Evolutionary conservation across 768 basidiomycete species (phyloP), one percentile per base, ranked within the genome.

Genomic region (Boletellus emodensis): DNA sequence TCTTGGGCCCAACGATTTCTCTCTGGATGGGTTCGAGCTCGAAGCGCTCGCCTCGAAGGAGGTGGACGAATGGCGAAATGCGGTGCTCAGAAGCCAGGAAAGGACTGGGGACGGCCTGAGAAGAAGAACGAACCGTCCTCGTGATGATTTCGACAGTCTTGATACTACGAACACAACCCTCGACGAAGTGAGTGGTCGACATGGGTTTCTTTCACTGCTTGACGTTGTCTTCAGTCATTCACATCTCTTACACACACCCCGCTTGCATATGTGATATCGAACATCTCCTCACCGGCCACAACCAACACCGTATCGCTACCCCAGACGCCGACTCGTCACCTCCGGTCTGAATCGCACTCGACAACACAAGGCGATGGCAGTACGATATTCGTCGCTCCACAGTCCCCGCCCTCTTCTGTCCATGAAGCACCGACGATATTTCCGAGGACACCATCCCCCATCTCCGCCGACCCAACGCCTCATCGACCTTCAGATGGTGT

Each of bases 41-140:
- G 78, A 81, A 39, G 71, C 72, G n/a, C 69, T 83, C 38, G 71
- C 75, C 39, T 71, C 77, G 6, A 70, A 62, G 44, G 81, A 83
- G 56, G 72, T 79, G 11, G 67, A 69, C 17, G 77, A 78, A 64
- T 82, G 83, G 83, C 68, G 80, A 49, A 72, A 65, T 12, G 68
- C 75, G 46, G 70, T 72, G 0, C 63, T 72, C 47, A 66, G 62
- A 51, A 70, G 64, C 33, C 64, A 66, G 50, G 41, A 44, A 40
- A 49, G 47, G 14, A 38, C 36, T 10, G 13, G 12, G 1, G 28
- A 44, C 4, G 55, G 51, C n/a, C 50, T 54, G 1, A 41, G 44
- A 46, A 47, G 62, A 42, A 53, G 46, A 24, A 48, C 24, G 35
- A 41, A 44, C 22, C 45, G 14, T 14, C 8, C 40, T 20, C 47